These are phyloP conservation scores for Ambrosia trifida DNA, from an alignment of 129 eudicot species.

Conservation along the genomic window DNA sequence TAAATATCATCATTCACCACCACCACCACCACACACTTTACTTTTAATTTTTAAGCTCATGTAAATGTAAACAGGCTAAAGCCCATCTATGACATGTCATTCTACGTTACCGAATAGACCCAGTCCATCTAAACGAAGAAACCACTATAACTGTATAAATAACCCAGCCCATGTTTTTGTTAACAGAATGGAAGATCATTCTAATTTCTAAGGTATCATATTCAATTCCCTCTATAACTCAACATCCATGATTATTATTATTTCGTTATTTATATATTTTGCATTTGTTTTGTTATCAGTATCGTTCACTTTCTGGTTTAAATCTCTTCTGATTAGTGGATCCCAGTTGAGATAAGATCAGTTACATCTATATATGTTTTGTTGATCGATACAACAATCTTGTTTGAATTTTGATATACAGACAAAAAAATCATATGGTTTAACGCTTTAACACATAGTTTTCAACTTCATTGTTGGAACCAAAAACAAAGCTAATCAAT, in stretches of 20 bases:
- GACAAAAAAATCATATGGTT: not conserved
- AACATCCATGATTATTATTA: not conserved
- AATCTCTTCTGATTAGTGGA: not conserved
- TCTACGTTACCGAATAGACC: not conserved
- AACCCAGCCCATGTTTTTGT: too few species aligned
- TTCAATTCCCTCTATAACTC: not conserved
- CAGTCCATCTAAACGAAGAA: not conserved
- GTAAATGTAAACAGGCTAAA: not conserved
- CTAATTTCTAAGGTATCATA: not conserved
- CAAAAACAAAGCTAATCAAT: conserved; percentile 1
- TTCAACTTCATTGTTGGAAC: not conserved
- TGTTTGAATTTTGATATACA: not conserved
- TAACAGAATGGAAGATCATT: too few species aligned
- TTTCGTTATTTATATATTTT: not conserved
- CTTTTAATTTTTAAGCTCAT: not conserved
- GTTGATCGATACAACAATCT: not conserved
- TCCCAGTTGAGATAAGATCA: not conserved
- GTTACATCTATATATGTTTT: not conserved
- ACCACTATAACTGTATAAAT: not conserved
- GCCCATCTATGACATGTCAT: not conserved
- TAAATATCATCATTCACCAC: too few species aligned
- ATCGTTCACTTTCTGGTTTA: not conserved
- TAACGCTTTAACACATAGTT: too few species aligned
- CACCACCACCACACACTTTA: too few species aligned
- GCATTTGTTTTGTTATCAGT: not conserved